Evolutionary conservation across 441 rosid genomes (phyloP), one percentile per base, ranked within the genome.

Genomic region (Capsella rubella): DNA sequence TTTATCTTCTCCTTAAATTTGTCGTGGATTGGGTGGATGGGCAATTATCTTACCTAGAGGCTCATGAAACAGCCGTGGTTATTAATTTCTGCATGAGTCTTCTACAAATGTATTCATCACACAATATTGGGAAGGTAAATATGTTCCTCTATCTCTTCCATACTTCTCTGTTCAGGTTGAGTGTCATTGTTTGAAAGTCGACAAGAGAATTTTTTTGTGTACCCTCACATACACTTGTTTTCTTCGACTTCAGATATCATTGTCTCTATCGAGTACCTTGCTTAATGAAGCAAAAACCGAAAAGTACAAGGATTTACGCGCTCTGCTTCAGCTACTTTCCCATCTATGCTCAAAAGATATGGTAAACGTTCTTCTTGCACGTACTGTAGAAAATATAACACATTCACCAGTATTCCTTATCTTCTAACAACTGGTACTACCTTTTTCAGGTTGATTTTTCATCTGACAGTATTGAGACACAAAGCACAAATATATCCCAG

Each of bases 1-100:
- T 95, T 53, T 95, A 93, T 82, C 85, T 87, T 78, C 93, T 95
- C 35, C 97, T 95, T 18, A 95, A 95, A 79, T 93, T 93, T 80
- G 86, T 93, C 68, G 97, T 87, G 73, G 90, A 84, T 73, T 93
- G 96, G 99, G 99, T 95, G 79, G 99, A 91, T 72, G 99, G 97
- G 62, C 98, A 92, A 87, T 86, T 95, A 71, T 83, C 91, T 55
- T 91, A 93, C 85, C 89, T 95, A 53, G 96, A 95, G 80, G 88
- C 92, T 71, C 87, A 78, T 73, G 98, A 95, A 80, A 95, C 98
- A 42, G 79, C 89, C 37, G 75, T 79, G 40, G 87, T 91, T 73
- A 76, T 91, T 83, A 90, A 89, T 82, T 93, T 90, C 87, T 95
- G 98, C 86, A 91, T 86, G 95, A 87, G 84, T 37, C 84, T 95